Percentiles rank a stretch among this genome's conserved stretches.
These are phyloP conservation scores for Hygrophila difformis DNA, from an alignment of 257 asterid genomes.

Conservation along the genomic window DNA sequence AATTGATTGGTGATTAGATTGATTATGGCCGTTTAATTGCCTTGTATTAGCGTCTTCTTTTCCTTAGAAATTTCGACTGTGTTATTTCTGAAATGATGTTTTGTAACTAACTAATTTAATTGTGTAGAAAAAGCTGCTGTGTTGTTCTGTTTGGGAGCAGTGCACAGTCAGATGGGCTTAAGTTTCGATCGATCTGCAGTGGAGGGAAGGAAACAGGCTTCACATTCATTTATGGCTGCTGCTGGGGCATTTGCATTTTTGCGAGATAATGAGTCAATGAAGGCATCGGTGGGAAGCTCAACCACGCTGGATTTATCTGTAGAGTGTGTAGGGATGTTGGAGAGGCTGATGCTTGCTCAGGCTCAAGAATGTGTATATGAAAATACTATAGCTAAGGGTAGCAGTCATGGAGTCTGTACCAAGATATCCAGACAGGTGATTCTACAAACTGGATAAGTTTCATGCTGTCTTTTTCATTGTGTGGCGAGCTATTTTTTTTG, in stretches of 20 bases:
- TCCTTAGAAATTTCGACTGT: not conserved
- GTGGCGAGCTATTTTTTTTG: too few species aligned
- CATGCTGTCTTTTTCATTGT: too few species aligned
- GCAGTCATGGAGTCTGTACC: slow-evolving; percentile 62
- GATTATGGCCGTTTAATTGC: not conserved
- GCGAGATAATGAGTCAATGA: slow-evolving; percentile 82
- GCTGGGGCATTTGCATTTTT: slow-evolving; percentile 88
- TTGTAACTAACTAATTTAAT: too few species aligned
- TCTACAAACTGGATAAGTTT: too few species aligned
- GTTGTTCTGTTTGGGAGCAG: slow-evolving; percentile 88
- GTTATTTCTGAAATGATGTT: not conserved
- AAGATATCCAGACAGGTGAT: slow-evolving; percentile 62
- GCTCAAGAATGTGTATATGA: slow-evolving; percentile 72
- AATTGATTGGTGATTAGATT: slow-evolving; percentile 4
- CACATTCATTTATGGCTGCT: slow-evolving; percentile 86
- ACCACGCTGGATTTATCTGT: slow-evolving; percentile 63
- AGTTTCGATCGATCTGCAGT: slow-evolving; percentile 76
- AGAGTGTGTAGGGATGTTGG: slow-evolving; percentile 67
- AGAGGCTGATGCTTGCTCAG: slow-evolving; percentile 62
- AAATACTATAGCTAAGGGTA: slow-evolving; percentile 64
- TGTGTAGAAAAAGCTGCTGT: slow-evolving; percentile 90
- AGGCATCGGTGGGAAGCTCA: slow-evolving; percentile 78
- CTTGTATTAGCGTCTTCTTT: not conserved
- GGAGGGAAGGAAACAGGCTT: slow-evolving; percentile 94
- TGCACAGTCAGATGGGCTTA: slow-evolving; percentile 91